Percentiles rank a stretch among this genome's conserved stretches.
phyloP scores from a whole-genome alignment of 192 early-diverging fungal species.

The Coemansia sp. region DNA sequence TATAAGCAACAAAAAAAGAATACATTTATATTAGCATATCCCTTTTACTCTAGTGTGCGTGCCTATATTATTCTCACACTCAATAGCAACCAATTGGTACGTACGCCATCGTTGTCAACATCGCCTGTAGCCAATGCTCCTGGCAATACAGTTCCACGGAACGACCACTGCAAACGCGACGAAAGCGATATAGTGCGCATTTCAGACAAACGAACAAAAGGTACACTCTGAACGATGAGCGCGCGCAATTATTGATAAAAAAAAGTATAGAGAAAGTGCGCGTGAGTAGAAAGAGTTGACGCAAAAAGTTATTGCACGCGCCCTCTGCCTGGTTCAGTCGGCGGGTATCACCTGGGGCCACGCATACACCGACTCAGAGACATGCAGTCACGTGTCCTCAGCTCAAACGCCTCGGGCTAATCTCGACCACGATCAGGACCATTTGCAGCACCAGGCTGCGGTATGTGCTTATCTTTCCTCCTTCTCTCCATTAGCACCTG shows the following conservation, averaged over 20 bases:
- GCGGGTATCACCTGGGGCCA: not conserved
- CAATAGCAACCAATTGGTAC: conserved; percentile 7
- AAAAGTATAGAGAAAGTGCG: not conserved
- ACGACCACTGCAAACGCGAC: conserved; percentile 56
- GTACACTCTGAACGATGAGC: not conserved
- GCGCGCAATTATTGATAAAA: not conserved
- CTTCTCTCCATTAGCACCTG: not conserved
- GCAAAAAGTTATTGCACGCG: not conserved
- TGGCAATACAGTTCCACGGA: conserved; percentile 52
- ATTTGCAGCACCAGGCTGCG: not conserved
- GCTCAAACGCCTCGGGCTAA: too few species aligned
- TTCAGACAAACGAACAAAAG: not conserved
- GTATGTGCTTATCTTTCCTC: conserved; percentile 4
- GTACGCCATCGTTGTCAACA: conserved; percentile 57
- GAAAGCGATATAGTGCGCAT: conserved; percentile 55
- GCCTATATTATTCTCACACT: not conserved
- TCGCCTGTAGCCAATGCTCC: conserved; percentile 55
- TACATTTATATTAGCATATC: not conserved
- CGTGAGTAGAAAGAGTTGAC: not conserved
- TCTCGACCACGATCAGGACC: not conserved
- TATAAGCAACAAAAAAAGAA: not conserved
- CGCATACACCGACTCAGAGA: not conserved
- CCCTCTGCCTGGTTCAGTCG: not conserved
- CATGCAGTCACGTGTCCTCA: too few species aligned
- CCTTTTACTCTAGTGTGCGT: not conserved